Percentiles rank a stretch among this genome's conserved stretches.
phyloP scores from a whole-genome alignment of 1,284 basidiomycete species.

The Puccinia horiana region DNA sequence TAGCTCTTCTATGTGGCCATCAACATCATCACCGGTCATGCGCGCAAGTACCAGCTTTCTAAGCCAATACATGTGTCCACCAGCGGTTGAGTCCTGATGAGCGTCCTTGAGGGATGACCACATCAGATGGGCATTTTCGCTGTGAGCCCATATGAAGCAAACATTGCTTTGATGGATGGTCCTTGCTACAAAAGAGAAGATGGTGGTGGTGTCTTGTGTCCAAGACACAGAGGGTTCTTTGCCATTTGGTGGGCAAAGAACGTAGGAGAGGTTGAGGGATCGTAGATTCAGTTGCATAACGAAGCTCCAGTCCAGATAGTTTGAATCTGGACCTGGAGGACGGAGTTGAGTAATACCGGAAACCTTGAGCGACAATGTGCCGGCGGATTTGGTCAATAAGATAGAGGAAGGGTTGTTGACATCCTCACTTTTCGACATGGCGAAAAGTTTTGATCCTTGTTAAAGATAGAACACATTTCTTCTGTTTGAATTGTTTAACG shows the following conservation, averaged over 20 bases:
- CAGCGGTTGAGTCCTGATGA: neutral
- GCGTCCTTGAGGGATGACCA: neutral
- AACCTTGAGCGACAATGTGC: neutral
- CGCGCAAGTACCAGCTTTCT: neutral
- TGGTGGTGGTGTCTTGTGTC: neutral
- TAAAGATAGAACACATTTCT: too few species aligned
- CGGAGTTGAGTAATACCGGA: neutral
- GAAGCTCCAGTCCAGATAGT: conserved; percentile 31
- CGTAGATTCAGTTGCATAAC: too few species aligned
- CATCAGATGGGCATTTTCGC: neutral
- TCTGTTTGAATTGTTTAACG: too few species aligned
- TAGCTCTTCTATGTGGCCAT: neutral
- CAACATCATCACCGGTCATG: neutral
- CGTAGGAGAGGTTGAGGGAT: neutral
- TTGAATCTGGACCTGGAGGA: neutral
- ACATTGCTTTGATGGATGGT: neutral
- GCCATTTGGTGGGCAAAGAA: neutral
- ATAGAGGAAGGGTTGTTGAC: too few species aligned
- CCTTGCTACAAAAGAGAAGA: neutral
- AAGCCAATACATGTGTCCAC: conserved; percentile 5
- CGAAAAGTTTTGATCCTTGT: too few species aligned
- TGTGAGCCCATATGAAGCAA: neutral
- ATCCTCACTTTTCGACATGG: too few species aligned
- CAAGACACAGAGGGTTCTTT: neutral
- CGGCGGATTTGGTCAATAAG: neutral